These are phyloP conservation scores for Millerago galiae DNA, from an alignment of 805 yeast genomes.

Conservation along the genomic window DNA sequence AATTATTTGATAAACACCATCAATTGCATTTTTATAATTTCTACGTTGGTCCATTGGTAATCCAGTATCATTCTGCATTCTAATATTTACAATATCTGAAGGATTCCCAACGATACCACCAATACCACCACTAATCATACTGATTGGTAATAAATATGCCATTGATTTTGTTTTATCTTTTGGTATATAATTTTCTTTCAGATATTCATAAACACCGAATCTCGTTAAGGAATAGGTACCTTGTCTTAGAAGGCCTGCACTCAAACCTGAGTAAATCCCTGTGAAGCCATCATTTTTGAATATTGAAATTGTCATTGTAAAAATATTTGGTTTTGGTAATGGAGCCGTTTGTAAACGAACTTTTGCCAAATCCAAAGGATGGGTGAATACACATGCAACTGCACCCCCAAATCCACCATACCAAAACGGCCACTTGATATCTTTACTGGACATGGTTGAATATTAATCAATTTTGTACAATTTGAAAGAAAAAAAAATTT, in stretches of 20 bases:
- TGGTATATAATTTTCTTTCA: constrained; percentile 51
- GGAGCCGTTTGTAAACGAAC: constrained; percentile 80
- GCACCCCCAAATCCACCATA: constrained; percentile 66
- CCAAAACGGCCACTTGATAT: constrained; percentile 42
- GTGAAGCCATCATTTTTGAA: constrained; percentile 56
- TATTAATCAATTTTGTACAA: no score
- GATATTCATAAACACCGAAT: constrained; percentile 77
- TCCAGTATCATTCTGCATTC: constrained; percentile 86
- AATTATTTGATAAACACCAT: constrained; percentile 58
- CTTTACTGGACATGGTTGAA: no score
- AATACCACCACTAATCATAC: constrained; percentile 78
- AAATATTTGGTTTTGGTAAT: constrained; percentile 55
- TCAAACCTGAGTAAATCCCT: constrained; percentile 74
- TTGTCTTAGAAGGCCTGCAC: constrained; percentile 78
- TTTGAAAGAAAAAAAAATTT: no score
- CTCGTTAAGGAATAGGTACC: constrained; percentile 84
- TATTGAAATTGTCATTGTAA: constrained; percentile 55
- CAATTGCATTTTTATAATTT: constrained; percentile 70
- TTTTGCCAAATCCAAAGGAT: constrained; percentile 82
- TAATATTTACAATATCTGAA: constrained; percentile 77
- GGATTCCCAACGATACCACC: constrained; percentile 90
- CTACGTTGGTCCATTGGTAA: constrained; percentile 60
- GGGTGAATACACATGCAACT: constrained; percentile 62
- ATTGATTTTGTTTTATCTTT: constrained; percentile 46
- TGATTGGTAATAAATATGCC: constrained; percentile 57